Evolutionary conservation across 768 basidiomycete species (phyloP).

Genomic region (Hericium erinaceus): DNA sequence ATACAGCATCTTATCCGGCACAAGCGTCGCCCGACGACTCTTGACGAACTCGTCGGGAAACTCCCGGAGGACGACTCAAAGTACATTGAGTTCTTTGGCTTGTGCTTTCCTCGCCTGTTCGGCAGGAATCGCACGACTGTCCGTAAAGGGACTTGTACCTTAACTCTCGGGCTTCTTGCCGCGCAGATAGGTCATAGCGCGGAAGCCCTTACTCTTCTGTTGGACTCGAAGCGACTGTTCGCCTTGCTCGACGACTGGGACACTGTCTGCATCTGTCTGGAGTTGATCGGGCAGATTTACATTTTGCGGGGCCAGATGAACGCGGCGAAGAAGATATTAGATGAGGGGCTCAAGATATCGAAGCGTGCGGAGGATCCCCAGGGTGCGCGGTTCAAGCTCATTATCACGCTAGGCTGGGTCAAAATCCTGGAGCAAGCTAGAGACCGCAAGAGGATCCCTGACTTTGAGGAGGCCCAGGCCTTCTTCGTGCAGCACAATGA

Average conservation of each 20-base stretch:
- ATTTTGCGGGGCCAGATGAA: neutral
- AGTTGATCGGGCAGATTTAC: neutral
- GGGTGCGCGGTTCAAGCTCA: neutral
- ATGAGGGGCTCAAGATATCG: neutral
- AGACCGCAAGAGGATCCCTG: neutral
- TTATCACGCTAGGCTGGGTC: neutral
- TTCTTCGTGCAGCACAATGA: neutral
- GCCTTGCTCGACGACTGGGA: neutral
- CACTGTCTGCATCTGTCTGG: neutral
- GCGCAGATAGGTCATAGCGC: neutral
- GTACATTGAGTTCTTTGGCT: neutral
- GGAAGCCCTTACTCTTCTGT: neutral
- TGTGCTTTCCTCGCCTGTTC: neutral
- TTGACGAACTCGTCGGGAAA: neutral
- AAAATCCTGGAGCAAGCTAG: neutral
- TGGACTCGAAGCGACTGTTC: neutral
- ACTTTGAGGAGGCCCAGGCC: neutral
- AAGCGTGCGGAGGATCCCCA: neutral
- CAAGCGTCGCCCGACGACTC: neutral
- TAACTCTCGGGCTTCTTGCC: neutral
- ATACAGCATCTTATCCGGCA: neutral
- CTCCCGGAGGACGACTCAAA: neutral
- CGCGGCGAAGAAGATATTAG: neutral
- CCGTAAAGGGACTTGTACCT: neutral
- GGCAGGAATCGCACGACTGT: neutral